Evolutionary conservation across 257 asterid species (phyloP).

Genomic region (Lycium barbarum): DNA sequence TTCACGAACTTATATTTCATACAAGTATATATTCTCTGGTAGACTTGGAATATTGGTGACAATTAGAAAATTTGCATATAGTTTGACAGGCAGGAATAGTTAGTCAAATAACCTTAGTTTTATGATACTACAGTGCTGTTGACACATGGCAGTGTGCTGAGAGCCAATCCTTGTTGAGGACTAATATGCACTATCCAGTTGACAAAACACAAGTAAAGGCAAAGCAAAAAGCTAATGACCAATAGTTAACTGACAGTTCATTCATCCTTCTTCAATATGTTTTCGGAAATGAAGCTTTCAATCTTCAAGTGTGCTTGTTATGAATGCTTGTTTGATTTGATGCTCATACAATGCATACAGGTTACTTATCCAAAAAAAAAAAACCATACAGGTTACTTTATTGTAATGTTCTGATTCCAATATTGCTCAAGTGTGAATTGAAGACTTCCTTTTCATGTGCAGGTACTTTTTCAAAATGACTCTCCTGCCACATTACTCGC

Average conservation of each 20-base stretch:
- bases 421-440: constrained; percentile 10
- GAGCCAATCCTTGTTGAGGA: constrained; percentile 20
- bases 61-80: neutral
- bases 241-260: neutral
- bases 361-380: neutral
- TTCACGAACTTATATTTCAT: neutral
- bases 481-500: constrained; percentile 99
- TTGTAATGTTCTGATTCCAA: constrained; percentile 11
- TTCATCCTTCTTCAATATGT: neutral
- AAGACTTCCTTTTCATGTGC: constrained; percentile 32
- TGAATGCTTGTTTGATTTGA: neutral
- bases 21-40: neutral
- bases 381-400: neutral
- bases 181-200: constrained; percentile 10
- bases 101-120: neutral
- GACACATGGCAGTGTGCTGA: neutral
- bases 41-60: constrained; percentile 14
- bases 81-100: constrained; percentile 19
- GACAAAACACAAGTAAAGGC: neutral
- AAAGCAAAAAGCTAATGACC: constrained; percentile 4
- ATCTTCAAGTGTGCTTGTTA: neutral
- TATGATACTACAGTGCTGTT: neutral
- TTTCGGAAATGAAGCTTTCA: neutral
- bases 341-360: neutral
- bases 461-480: constrained; percentile 98